These are phyloP conservation scores for Vanrija sp. DNA, from an alignment of 1,284 basidiomycete genomes.

Conservation along the genomic window DNA sequence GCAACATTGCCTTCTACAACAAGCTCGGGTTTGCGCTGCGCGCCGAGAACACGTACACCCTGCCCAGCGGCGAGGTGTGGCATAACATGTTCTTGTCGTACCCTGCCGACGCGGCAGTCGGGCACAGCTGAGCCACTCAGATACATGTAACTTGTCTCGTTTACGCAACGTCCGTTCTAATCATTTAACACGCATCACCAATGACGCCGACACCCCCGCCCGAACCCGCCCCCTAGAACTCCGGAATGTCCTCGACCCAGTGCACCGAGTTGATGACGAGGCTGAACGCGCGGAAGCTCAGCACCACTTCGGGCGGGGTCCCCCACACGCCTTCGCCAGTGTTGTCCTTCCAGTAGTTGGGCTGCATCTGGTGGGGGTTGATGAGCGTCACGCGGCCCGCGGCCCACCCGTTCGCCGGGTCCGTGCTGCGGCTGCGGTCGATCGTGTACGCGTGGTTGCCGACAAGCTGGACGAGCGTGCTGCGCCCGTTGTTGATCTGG, in stretches of 20 bases:
- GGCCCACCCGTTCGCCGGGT: neutral
- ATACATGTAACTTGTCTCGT: too few relatives aligned
- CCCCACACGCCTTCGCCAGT: neutral
- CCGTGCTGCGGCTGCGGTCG: neutral
- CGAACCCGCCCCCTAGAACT: neutral
- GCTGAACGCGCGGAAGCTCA: slow-evolving; percentile 1
- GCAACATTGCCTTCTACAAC: too few relatives aligned
- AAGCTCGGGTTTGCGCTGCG: too few relatives aligned
- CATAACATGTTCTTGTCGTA: too few relatives aligned
- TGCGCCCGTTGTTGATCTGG: neutral
- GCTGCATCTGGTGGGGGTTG: slow-evolving; percentile 4
- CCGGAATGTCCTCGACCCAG: slow-evolving; percentile 1
- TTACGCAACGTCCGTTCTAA: too few relatives aligned
- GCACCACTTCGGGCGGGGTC: neutral
- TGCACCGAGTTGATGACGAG: slow-evolving; percentile 1
- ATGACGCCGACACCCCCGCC: too few relatives aligned
- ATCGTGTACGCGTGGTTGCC: slow-evolving; percentile 2
- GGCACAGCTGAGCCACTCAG: too few relatives aligned
- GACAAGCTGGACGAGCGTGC: neutral
- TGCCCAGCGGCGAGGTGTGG: too few relatives aligned
- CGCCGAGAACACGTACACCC: too few relatives aligned
- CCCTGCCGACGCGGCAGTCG: too few relatives aligned
- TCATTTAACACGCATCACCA: too few relatives aligned
- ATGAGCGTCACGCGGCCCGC: neutral
- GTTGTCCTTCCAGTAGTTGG: neutral